These are phyloP conservation scores for Dendrobium catenatum DNA, from an alignment of 106 monocot species.

Conservation along the genomic window DNA sequence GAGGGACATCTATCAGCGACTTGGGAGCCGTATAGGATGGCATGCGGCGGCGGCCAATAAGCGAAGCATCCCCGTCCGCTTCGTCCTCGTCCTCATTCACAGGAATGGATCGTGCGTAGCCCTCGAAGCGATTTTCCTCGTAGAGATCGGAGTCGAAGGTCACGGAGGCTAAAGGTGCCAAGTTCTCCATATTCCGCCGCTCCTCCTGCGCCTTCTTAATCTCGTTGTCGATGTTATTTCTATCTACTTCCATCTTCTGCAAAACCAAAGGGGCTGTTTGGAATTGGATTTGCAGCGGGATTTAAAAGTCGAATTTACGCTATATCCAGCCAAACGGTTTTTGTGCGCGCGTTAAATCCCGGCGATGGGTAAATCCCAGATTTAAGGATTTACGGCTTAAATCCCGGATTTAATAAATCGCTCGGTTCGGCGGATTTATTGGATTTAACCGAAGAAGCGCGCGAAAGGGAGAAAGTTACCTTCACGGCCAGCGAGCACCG, in stretches of 20 bases:
- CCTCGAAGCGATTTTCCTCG: conserved; percentile 72
- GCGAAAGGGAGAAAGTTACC: too few species aligned
- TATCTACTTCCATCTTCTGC: conserved; percentile 32
- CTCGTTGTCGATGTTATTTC: conserved; percentile 33
- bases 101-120: conserved; percentile 78
- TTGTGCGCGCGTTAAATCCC: too few species aligned
- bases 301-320: too few species aligned
- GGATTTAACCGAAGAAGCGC: too few species aligned
- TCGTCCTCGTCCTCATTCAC: conserved; percentile 79
- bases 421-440: too few species aligned
- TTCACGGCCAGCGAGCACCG: too few species aligned
- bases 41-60: conserved; percentile 59
- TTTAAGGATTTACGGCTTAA: too few species aligned
- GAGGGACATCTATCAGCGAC: conserved; percentile 45
- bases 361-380: too few species aligned
- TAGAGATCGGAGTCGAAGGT: conserved; percentile 89
- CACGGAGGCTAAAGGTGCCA: conserved; percentile 57
- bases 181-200: conserved; percentile 74
- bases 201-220: conserved; percentile 81
- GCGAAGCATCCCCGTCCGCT: conserved; percentile 23
- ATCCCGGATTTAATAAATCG: too few species aligned
- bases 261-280: too few species aligned
- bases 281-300: too few species aligned
- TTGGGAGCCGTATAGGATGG: conserved; percentile 74
- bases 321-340: too few species aligned